Conservation (phyloP, 129 eudicot genomes). For the Chrysanthemum lavandulifolium region DNA sequence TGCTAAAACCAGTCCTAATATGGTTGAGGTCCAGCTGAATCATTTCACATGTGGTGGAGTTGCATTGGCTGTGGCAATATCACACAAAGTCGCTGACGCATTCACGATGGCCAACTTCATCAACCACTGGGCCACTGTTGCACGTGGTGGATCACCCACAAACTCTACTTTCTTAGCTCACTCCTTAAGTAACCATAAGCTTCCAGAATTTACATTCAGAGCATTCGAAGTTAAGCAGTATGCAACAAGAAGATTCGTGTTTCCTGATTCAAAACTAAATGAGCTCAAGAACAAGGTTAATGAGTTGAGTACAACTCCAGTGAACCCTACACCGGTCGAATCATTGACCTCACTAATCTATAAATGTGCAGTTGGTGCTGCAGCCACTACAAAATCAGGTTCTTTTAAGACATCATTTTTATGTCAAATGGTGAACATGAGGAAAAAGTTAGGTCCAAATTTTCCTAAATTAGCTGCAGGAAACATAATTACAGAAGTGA, state of each 20-base stretch:
- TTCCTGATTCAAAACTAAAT: slow-evolving; percentile 8
- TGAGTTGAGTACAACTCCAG: not conserved
- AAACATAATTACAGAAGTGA: not conserved
- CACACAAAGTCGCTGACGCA: slow-evolving; percentile 15
- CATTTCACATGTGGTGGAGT: slow-evolving; percentile 13
- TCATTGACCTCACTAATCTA: slow-evolving; percentile 9
- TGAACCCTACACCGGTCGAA: slow-evolving; percentile 9
- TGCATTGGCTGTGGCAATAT: slow-evolving; percentile 6
- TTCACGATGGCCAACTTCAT: slow-evolving; percentile 7
- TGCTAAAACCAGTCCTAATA: slow-evolving; percentile 5
- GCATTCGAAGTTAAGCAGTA: not conserved
- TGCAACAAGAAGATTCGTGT: slow-evolving; percentile 18
- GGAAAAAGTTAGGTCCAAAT: not conserved
- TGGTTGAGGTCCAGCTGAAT: slow-evolving; percentile 8
- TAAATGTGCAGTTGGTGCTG: slow-evolving; percentile 10
- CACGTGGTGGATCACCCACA: slow-evolving; percentile 2
- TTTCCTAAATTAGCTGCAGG: not conserved
- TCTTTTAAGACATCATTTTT: not conserved
- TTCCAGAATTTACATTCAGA: not conserved
- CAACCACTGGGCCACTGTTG: slow-evolving; percentile 13
- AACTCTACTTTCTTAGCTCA: not conserved
- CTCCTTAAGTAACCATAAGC: not conserved
- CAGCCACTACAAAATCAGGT: not conserved
- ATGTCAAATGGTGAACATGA: not conserved
- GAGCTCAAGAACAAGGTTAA: slow-evolving; percentile 21